Conservation (phyloP, 441 rosid genomes). For the Erodium trifolium region DNA sequence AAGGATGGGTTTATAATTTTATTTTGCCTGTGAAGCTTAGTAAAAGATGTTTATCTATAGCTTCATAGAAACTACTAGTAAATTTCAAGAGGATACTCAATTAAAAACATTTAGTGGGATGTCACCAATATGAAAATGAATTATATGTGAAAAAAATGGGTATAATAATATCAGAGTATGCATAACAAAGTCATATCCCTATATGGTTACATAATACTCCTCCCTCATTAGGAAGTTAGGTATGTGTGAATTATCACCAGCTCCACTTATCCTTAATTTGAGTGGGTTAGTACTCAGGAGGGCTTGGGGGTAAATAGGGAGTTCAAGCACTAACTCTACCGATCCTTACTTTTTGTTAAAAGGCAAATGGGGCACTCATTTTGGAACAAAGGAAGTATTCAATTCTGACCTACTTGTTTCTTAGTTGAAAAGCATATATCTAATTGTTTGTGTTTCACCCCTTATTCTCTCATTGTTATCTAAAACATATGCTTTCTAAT, state of each 20-base stretch:
- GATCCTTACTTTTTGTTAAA: not conserved
- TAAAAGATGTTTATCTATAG: not conserved
- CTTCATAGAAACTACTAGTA: not conserved
- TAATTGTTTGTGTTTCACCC: not conserved
- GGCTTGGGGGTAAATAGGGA: not conserved
- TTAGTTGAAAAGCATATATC: not conserved
- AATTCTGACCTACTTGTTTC: not conserved
- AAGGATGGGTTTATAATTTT: not conserved
- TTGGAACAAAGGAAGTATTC: not conserved
- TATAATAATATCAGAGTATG: not conserved
- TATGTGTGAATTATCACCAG: too few species aligned
- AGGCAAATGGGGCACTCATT: not conserved
- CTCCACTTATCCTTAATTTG: too few species aligned
- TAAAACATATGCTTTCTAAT: conserved; percentile 9
- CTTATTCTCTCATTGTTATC: not conserved
- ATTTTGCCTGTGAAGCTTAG: not conserved
- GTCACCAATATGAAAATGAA: not conserved
- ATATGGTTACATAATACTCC: not conserved
- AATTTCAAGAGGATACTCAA: not conserved
- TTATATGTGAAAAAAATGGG: not conserved
- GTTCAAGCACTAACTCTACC: not conserved
- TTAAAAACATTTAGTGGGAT: not conserved
- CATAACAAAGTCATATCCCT: not conserved
- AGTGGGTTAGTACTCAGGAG: not conserved
- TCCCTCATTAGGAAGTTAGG: not conserved